Conservation (phyloP, 768 basidiomycete genomes). For the Termitomyces heimii region DNA sequence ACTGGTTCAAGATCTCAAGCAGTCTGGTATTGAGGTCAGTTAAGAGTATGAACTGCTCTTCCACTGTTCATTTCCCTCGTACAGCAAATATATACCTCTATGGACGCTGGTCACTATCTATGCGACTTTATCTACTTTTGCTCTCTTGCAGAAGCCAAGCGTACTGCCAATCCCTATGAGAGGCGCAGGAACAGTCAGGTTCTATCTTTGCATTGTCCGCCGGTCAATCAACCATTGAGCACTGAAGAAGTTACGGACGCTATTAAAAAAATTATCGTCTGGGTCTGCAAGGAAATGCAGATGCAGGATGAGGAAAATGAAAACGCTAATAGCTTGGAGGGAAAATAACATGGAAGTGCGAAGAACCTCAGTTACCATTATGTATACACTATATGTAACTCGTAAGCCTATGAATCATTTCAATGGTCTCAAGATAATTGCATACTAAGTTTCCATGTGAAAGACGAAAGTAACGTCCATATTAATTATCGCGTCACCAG, state of each 20-base stretch:
- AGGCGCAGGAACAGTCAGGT: conserved; percentile 43
- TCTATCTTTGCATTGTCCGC: conserved; percentile 69
- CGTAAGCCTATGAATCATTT: neutral
- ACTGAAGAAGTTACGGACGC: conserved; percentile 66
- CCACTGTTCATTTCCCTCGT: conserved; percentile 2
- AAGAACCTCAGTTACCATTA: neutral
- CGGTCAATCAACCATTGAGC: conserved; percentile 55
- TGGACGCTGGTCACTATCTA: conserved; percentile 72
- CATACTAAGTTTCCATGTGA: neutral
- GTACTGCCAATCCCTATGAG: conserved; percentile 37
- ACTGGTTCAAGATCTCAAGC: conserved; percentile 49
- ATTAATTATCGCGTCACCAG: neutral
- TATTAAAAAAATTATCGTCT: conserved; percentile 53
- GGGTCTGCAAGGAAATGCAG: conserved; percentile 45
- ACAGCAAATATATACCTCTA: conserved; percentile 65
- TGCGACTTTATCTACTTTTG: conserved; percentile 78
- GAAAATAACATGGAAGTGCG: conserved; percentile 4
- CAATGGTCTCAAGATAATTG: neutral
- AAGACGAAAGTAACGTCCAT: neutral
- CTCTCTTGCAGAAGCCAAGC: conserved; percentile 63
- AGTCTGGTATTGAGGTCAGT: conserved; percentile 43
- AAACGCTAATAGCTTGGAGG: conserved; percentile 13
- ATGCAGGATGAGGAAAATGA: conserved; percentile 25
- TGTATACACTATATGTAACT: neutral
- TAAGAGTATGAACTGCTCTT: neutral